Percentiles rank a stretch among this genome's conserved stretches.
Conservation (phyloP, 2,329 filamentous ascomycete genomes). For the Aureobasidium melanogenum region DNA sequence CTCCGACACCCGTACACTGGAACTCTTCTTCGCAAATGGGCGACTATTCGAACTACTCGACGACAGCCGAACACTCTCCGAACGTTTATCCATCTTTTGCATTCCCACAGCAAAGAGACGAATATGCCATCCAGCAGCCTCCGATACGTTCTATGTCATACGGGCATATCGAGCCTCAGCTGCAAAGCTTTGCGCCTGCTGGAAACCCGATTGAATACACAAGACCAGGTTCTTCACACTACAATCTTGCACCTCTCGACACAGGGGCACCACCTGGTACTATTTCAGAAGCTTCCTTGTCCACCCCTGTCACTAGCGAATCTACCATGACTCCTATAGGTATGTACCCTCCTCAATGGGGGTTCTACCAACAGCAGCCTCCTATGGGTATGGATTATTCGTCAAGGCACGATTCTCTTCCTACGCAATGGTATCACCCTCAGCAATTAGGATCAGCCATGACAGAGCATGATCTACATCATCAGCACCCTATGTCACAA, state of each 20-base stretch:
- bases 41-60: constrained; percentile 12
- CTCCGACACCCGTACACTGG: neutral
- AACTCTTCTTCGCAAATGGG: constrained; percentile 3
- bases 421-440: constrained; percentile 10
- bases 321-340: constrained; percentile 1
- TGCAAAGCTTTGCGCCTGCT: neutral
- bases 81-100: neutral
- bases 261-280: neutral
- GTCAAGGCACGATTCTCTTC: constrained; percentile 6
- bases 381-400: constrained; percentile 5
- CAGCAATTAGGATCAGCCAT: neutral
- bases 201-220: neutral
- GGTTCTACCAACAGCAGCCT: constrained; percentile 5
- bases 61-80: neutral
- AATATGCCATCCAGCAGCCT: constrained; percentile 9
- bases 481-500: constrained; percentile 11
- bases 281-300: neutral
- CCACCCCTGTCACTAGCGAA: neutral
- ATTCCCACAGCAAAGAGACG: neutral
- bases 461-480: constrained; percentile 3
- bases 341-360: constrained; percentile 12
- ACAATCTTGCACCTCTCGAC: neutral
- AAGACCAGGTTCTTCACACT: constrained; percentile 7
- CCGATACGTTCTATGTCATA: constrained; percentile 16
- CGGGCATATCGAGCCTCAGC: constrained; percentile 13